Evolutionary conservation across 75 land plant genomes (phyloP).

Genomic region (Pinus taeda): DNA sequence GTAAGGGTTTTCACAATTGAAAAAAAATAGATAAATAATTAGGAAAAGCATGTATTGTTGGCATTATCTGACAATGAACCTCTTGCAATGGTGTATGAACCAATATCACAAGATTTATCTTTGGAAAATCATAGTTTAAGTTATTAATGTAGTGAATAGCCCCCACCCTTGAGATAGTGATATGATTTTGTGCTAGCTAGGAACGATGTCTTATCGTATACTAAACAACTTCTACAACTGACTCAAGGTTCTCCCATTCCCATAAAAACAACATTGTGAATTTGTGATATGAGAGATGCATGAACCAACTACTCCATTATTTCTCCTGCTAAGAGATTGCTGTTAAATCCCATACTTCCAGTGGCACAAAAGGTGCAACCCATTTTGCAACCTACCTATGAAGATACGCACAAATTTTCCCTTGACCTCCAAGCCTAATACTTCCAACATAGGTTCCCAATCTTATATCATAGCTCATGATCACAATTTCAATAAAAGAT

Average conservation of each 20-base stretch:
- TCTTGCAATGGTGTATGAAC: constrained; percentile 97
- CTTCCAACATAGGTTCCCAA: constrained; percentile 82
- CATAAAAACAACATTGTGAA: too few species aligned
- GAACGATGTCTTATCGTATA: too few species aligned
- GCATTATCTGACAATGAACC: constrained; percentile 94
- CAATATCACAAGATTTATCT: constrained; percentile 88
- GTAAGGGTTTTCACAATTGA: too few species aligned
- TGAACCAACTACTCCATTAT: constrained; percentile 96
- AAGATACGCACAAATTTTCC: constrained; percentile 89
- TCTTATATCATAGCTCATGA: constrained; percentile 87
- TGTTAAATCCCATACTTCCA: constrained; percentile 94
- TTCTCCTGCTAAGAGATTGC: constrained; percentile 87
- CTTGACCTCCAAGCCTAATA: constrained; percentile 81
- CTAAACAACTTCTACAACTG: too few species aligned
- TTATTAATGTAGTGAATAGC: constrained; percentile 81
- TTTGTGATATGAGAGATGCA: constrained; percentile 40
- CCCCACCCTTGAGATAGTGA: constrained; percentile 48
- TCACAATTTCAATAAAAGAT: constrained; percentile 81
- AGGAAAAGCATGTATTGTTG: constrained; percentile 89
- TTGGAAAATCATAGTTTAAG: constrained; percentile 76
- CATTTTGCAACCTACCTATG: constrained; percentile 99
- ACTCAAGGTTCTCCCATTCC: too few species aligned
- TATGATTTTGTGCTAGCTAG: too few species aligned
- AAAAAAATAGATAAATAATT: too few species aligned
- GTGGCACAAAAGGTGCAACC: constrained; percentile 99